Percentiles rank a stretch among this genome's conserved stretches.
Evolutionary conservation across 2,329 filamentous ascomycete genomes (phyloP).

Genomic region (Colletotrichum sublineola): DNA sequence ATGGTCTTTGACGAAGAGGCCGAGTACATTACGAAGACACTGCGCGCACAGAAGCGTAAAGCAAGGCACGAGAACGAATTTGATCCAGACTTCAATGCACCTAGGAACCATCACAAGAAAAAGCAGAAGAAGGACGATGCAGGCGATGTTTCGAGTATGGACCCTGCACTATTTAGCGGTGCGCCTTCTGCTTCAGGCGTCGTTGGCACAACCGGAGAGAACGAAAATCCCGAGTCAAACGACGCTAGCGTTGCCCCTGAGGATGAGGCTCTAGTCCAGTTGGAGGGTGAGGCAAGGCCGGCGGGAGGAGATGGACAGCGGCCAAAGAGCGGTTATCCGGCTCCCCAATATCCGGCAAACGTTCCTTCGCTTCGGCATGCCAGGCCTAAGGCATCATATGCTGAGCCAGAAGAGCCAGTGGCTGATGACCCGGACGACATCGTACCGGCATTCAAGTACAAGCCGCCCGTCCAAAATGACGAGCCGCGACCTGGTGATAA

Average conservation of each 20-base stretch:
- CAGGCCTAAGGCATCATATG: constrained; percentile 65
- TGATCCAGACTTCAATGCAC: constrained; percentile 65
- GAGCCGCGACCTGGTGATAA: constrained; percentile 26
- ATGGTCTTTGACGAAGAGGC: constrained; percentile 61
- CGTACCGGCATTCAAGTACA: constrained; percentile 44
- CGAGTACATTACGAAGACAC: constrained; percentile 68
- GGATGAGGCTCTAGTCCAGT: constrained; percentile 39
- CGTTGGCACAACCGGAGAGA: background rate
- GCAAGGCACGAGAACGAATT: constrained; percentile 66
- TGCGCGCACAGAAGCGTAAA: constrained; percentile 66
- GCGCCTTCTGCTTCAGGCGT: background rate
- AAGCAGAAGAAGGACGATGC: constrained; percentile 51
- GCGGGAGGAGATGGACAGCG: constrained; percentile 6
- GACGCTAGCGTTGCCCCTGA: constrained; percentile 44
- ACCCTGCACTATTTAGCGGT: constrained; percentile 65
- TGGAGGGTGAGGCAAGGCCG: constrained; percentile 21
- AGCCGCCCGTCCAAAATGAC: constrained; percentile 18
- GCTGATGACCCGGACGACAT: constrained; percentile 60
- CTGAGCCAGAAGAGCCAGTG: constrained; percentile 59
- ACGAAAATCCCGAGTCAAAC: constrained; percentile 16
- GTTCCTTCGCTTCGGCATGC: constrained; percentile 65
- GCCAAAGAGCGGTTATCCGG: constrained; percentile 2
- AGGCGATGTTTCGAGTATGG: constrained; percentile 56
- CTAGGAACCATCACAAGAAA: constrained; percentile 57
- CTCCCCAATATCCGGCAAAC: constrained; percentile 49